Evolutionary conservation across 2,329 filamentous ascomycete genomes (phyloP).

Genomic region (Ophiostoma sp.): DNA sequence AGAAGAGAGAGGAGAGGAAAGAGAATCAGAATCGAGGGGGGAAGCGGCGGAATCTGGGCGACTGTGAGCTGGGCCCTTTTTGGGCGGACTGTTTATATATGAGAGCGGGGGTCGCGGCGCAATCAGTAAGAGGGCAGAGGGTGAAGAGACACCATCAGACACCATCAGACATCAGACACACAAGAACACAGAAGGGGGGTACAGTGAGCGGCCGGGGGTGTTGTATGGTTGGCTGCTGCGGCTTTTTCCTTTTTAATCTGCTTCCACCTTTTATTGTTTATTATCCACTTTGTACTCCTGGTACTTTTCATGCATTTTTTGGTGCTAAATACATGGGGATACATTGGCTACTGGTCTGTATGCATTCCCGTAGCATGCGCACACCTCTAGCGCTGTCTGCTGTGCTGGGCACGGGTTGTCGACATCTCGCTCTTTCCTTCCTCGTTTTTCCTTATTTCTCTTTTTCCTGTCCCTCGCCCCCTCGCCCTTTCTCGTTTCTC

Average conservation of each 20-base stretch:
- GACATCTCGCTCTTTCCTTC: slow-evolving; percentile 16
- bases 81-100: slow-evolving; percentile 57
- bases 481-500: background rate
- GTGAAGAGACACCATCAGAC: background rate
- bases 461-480: slow-evolving; percentile 22
- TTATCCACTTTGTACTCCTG: slow-evolving; percentile 1
- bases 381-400: slow-evolving; percentile 15
- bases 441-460: slow-evolving; percentile 7
- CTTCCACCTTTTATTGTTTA: slow-evolving; percentile 10
- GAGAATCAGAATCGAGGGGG: slow-evolving; percentile 39
- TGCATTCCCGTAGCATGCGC: slow-evolving; percentile 3
- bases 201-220: slow-evolving; percentile 11
- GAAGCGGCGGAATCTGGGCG: slow-evolving; percentile 36
- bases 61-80: slow-evolving; percentile 42
- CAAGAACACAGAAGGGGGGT: slow-evolving; percentile 10
- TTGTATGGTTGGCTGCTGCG: slow-evolving; percentile 15
- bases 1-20: slow-evolving; percentile 29
- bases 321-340: background rate
- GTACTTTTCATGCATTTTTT: background rate
- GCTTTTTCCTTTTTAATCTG: slow-evolving; percentile 11
- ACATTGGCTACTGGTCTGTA: background rate
- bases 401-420: slow-evolving; percentile 13
- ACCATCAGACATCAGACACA: background rate
- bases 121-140: slow-evolving; percentile 45
- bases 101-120: slow-evolving; percentile 48